Conservation (phyloP, 441 rosid genomes). For the Adansonia grandidieri region DNA sequence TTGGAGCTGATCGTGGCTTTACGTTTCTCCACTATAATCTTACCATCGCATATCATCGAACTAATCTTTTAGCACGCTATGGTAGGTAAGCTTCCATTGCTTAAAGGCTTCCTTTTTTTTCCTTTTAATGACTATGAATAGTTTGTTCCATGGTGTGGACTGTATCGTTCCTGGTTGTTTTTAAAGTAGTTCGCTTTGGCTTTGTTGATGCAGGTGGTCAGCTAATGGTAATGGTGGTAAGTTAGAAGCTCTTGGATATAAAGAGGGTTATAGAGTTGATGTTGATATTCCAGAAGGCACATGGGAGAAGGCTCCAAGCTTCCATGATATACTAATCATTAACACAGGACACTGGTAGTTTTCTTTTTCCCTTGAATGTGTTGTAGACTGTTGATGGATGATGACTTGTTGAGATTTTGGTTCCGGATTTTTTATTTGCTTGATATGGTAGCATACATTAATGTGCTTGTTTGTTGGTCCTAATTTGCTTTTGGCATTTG, state of each 20-base stretch:
- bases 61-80: conserved; percentile 85
- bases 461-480: background rate
- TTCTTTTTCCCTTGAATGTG: background rate
- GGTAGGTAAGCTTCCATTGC: conserved; percentile 77
- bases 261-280: conserved; percentile 87
- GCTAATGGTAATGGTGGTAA: conserved; percentile 65
- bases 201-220: conserved; percentile 60
- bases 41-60: conserved; percentile 89
- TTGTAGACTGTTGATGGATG: background rate
- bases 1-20: conserved; percentile 90
- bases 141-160: background rate
- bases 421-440: background rate
- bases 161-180: background rate
- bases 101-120: conserved; percentile 5
- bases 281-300: conserved; percentile 85
- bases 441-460: background rate
- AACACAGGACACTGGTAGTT: conserved; percentile 94
- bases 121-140: background rate
- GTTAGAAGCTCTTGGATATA: conserved; percentile 80
- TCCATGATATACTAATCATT: conserved; percentile 75
- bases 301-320: conserved; percentile 72
- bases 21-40: conserved; percentile 75
- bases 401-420: background rate
- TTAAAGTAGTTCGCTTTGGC: background rate
- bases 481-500: conserved; percentile 8